Conservation (phyloP, 2,329 filamentous ascomycete genomes). For the Hyphodiscus sp. region DNA sequence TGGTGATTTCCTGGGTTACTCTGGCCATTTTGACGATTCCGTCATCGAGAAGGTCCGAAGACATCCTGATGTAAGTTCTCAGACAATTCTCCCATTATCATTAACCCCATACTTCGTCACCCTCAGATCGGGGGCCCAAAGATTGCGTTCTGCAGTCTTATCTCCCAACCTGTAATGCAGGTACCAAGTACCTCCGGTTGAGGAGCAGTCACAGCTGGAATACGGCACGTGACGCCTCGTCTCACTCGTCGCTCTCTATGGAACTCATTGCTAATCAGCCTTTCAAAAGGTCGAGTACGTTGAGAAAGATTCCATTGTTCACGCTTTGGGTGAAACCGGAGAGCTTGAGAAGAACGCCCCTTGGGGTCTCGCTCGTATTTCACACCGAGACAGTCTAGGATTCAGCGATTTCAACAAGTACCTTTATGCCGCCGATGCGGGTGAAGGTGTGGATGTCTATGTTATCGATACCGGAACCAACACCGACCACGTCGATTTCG, state of each 20-base stretch:
- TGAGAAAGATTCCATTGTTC: constrained; percentile 89
- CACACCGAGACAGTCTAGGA: constrained; percentile 78
- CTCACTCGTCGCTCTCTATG: background rate
- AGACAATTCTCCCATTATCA: background rate
- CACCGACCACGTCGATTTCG: constrained; percentile 89
- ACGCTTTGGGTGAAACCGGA: constrained; percentile 58
- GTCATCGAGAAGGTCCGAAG: constrained; percentile 89
- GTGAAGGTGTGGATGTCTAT: constrained; percentile 97
- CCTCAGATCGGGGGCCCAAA: background rate
- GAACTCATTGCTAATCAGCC: constrained; percentile 15
- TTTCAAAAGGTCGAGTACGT: constrained; percentile 80
- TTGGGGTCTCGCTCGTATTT: constrained; percentile 98
- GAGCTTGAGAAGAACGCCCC: constrained; percentile 85
- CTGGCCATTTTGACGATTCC: constrained; percentile 90
- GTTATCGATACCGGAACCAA: constrained; percentile 98
- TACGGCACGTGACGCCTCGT: constrained; percentile 19
- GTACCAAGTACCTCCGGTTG: background rate
- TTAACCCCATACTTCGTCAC: background rate
- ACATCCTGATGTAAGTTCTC: constrained; percentile 85
- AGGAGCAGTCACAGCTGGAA: constrained; percentile 3
- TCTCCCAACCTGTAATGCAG: background rate
- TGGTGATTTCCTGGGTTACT: constrained; percentile 78
- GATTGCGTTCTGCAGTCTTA: background rate
- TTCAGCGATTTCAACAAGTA: constrained; percentile 99
- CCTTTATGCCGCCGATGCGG: constrained; percentile 80